phyloP scores from a whole-genome alignment of 2,329 filamentous ascomycete genomes.

The Acephala macrosclerotiorum region DNA sequence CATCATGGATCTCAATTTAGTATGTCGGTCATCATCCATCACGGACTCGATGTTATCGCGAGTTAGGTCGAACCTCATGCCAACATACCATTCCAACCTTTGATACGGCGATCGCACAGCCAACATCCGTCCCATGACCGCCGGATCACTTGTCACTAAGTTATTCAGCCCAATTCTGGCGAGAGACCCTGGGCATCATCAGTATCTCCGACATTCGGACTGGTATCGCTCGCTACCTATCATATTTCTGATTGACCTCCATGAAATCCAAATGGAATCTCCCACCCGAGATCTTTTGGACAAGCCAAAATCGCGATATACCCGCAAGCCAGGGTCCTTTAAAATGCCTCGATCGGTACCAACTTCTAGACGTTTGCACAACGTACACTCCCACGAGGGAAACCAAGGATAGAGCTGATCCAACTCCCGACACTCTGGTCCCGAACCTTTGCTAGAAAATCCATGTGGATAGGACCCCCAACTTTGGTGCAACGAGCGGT shows the following conservation, averaged over 20 bases:
- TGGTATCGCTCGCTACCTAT: no score
- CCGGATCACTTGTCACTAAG: conserved; percentile 36
- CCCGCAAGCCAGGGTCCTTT: conserved; percentile 29
- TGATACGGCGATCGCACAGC: conserved; percentile 35
- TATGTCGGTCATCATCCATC: conserved; percentile 55
- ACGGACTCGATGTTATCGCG: conserved; percentile 61
- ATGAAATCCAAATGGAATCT: conserved; percentile 28
- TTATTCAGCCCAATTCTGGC: conserved; percentile 39
- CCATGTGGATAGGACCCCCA: not conserved
- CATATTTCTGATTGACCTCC: conserved; percentile 32
- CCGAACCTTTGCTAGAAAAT: not conserved
- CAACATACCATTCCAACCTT: conserved; percentile 46
- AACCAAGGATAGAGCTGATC: not conserved
- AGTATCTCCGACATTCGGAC: no score
- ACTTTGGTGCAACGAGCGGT: not conserved
- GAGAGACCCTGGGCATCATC: conserved; percentile 19
- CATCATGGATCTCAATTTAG: conserved; percentile 55
- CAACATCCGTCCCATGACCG: conserved; percentile 33
- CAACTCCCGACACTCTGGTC: not conserved
- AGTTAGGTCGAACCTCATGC: conserved; percentile 59
- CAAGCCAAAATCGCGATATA: conserved; percentile 33
- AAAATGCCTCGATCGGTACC: conserved; percentile 31
- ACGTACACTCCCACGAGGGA: not conserved
- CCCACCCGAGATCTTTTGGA: conserved; percentile 22
- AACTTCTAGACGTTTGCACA: conserved; percentile 18